These are phyloP conservation scores for Schwanniomyces polymorphus DNA, from an alignment of 805 yeast genomes.

Conservation along the genomic window DNA sequence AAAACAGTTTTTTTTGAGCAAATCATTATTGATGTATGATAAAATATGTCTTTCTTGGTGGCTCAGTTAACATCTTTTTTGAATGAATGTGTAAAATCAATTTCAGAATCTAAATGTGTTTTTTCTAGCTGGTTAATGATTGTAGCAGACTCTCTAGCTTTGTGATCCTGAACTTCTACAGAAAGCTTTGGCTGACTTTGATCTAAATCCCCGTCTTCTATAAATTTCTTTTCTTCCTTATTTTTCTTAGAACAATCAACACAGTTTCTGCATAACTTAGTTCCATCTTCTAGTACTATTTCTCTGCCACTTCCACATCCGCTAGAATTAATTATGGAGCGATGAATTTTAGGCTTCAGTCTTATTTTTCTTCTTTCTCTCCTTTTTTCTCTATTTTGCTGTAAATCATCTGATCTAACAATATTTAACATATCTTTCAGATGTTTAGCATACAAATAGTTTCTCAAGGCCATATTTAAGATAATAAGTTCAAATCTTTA, in stretches of 20 bases:
- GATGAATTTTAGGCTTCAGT: not conserved
- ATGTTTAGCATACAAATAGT: conserved; percentile 42
- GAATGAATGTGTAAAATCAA: not conserved
- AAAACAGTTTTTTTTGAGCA: not conserved
- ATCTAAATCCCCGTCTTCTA: not conserved
- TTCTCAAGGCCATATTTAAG: conserved; percentile 37
- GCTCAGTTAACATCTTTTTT: not conserved
- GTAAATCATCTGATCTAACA: not conserved
- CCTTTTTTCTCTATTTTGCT: not conserved
- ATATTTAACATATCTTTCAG: conserved; percentile 15
- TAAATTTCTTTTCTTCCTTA: not conserved
- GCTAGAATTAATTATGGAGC: not conserved
- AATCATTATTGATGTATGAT: not conserved
- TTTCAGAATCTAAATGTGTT: not conserved
- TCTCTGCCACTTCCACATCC: conserved; percentile 6
- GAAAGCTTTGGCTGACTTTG: conserved; percentile 9
- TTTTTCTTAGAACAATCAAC: conserved; percentile 25
- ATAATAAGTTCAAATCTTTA: not conserved
- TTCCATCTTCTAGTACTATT: conserved; percentile 19
- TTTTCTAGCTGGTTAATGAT: not conserved
- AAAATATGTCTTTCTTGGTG: not conserved
- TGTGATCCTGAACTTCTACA: conserved; percentile 3
- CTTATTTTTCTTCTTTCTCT: not conserved
- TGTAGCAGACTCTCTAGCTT: not conserved
- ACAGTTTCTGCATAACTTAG: conserved; percentile 27